Percentiles rank a stretch among this genome's conserved stretches.
Conservation (phyloP, 306 rosid species). For the Chamaecrista fasciculata region DNA sequence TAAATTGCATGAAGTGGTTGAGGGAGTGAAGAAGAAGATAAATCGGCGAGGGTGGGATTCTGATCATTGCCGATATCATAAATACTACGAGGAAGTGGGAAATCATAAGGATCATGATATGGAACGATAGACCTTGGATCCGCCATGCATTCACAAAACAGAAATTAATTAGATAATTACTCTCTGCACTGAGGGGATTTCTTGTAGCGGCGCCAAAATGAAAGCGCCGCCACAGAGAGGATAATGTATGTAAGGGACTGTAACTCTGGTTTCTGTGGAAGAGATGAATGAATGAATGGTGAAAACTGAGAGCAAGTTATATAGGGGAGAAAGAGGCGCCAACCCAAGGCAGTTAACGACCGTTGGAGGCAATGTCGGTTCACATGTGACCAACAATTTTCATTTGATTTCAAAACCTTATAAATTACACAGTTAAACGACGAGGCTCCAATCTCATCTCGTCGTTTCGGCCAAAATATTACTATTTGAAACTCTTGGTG, state of each 20-base stretch:
- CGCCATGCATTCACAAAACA: slow-evolving; percentile 33
- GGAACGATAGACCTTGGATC: slow-evolving; percentile 28
- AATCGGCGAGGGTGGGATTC: slow-evolving; percentile 14
- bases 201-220: slow-evolving; percentile 31
- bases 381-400: no score
- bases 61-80: slow-evolving; percentile 19
- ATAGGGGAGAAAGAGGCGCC: slow-evolving; percentile 9
- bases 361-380: background rate
- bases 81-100: background rate
- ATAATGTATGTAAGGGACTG: background rate
- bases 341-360: slow-evolving; percentile 15
- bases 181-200: background rate
- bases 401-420: no score
- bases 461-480: background rate
- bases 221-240: slow-evolving; percentile 32
- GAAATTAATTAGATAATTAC: background rate
- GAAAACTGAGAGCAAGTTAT: background rate
- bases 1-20: background rate
- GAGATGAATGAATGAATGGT: background rate
- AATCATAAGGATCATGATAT: background rate
- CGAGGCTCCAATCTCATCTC: background rate
- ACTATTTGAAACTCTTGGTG: no score
- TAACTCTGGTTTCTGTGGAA: background rate
- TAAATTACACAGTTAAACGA: no score
- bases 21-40: background rate